Base-by-base conservation (phyloP, 352 stramenopile species). In the Phytophthora chlamydospora region DNA sequence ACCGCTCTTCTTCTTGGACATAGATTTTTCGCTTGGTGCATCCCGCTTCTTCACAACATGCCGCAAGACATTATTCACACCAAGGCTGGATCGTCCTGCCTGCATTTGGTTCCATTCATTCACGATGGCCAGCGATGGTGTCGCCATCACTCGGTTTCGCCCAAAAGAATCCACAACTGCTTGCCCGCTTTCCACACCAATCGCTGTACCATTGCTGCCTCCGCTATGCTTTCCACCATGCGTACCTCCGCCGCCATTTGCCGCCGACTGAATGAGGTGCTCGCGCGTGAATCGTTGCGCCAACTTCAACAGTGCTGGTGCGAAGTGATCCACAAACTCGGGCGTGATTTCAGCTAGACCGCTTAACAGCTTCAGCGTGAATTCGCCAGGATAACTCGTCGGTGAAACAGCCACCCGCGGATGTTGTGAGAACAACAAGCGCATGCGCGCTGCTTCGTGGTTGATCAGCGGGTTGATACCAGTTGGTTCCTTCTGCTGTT, bases 141-240 rank as follows among this genome's bases (percentile, higher is more conserved):
- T 96, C n/a, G 88, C 88, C 88, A 95, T 94, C 24, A 96, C 86
- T 39, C 86, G 82, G 32, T 94, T 89, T 0, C 84, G 75, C 19
- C 76, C 81, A 72, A 90, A 91, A n/a, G 82, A 88, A 44, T 93
- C 85, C 42, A 86, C 76, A 52, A 69, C 70, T 16, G 66, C 69
- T 49, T 78, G 66, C 13, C 64, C 73, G 48, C 74, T 80, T 50
- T 80, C 70, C 13, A 69, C 62, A 16, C 58, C 61, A 33, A 68
- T 69, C 10, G 61, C 69, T 58, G 66, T 58, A 27, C 63, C 42
- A 53, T 68, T 76, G n/a, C 33, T 75, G 27, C 45, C 38, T 12
- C 39, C 43, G 44, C 48, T 42, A 50, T 66, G 55, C 42, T 77
- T 75, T 24, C 62, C 65, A 19, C 61, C 48, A 38, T 60, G 61